Evolutionary conservation across 1,284 basidiomycete species (phyloP).

Genomic region (Hemileia vastatrix): DNA sequence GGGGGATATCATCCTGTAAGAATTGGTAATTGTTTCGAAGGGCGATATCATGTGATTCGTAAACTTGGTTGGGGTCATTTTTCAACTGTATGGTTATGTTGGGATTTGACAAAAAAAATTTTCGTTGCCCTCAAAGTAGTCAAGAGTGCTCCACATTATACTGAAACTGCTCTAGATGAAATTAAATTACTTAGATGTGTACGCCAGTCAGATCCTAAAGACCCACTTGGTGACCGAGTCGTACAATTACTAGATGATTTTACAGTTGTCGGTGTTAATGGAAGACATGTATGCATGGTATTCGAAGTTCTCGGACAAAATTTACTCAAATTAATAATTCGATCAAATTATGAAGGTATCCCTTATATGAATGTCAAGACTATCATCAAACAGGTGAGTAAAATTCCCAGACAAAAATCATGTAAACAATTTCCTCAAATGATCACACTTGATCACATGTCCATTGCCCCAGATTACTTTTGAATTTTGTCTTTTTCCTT

Average conservation of each 20-base stretch:
- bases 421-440: no score
- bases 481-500: no score
- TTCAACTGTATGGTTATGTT: constrained; percentile 48
- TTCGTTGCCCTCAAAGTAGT: constrained; percentile 97
- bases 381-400: constrained; percentile 94
- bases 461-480: no score
- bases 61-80: constrained; percentile 99
- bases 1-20: constrained; percentile 91
- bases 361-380: constrained; percentile 88
- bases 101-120: no score
- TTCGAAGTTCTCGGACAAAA: constrained; percentile 98
- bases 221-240: constrained; percentile 50
- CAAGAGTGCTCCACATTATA: constrained; percentile 92
- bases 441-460: no score
- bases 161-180: constrained; percentile 95
- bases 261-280: constrained; percentile 89
- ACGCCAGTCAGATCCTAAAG: constrained; percentile 65
- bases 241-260: constrained; percentile 97
- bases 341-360: constrained; percentile 88
- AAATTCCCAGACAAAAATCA: no score
- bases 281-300: constrained; percentile 99
- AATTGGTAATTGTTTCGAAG: no score
- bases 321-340: constrained; percentile 91
- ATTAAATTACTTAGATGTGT: constrained; percentile 95
- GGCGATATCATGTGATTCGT: constrained; percentile 77